Base-by-base conservation (phyloP, 345 rosid genomes). In the Camelina sativa region DNA sequence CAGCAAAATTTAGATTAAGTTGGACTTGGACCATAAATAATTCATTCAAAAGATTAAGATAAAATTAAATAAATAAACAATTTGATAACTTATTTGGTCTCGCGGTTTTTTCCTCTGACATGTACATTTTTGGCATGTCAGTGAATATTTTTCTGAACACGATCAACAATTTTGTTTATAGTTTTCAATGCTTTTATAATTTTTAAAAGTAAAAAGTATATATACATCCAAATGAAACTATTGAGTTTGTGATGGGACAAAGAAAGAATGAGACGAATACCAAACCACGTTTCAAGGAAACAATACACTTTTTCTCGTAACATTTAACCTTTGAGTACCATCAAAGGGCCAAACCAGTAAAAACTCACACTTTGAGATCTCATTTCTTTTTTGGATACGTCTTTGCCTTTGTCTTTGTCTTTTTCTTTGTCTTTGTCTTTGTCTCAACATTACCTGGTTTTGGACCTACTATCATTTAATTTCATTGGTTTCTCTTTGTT, bases 331-430 rank as follows among this genome's bases (percentile, higher is more conserved):
- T 68, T 75, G 74, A 75, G 61, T 44, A 54, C 4, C 63, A 56
- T 43, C 56, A 75, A 68, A 68, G 79, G 69, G 47, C 74, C 68
- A 75, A 68, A 67, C 61, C 62, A 75, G 72, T 74, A 58, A 74
- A 67, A 65, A 66, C 44, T 74, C 72, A 22, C 48, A 66, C 52
- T 66, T 65, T 64, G 71, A 54, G 71, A 73, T 73, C 64, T 73
- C 38, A 11, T 73, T 20, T 57, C 59, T 58, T 47, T 56, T 37
- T 48, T 44, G 60, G 78, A 65, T 37, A 56, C 52, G 67, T 66
- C 67, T 65, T 57, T 74, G 72, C 11, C 76, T 53, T 55, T 66
- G 53, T 65, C 72, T 35, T 20, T 13, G 41, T 37, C 41, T 35
- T 20, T 13, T 11, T 37, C 41, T 65, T 47, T 74, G 72, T 34